Evolutionary conservation across 768 basidiomycete species (phyloP).

Genomic region (Kwoniella bestiolae): DNA sequence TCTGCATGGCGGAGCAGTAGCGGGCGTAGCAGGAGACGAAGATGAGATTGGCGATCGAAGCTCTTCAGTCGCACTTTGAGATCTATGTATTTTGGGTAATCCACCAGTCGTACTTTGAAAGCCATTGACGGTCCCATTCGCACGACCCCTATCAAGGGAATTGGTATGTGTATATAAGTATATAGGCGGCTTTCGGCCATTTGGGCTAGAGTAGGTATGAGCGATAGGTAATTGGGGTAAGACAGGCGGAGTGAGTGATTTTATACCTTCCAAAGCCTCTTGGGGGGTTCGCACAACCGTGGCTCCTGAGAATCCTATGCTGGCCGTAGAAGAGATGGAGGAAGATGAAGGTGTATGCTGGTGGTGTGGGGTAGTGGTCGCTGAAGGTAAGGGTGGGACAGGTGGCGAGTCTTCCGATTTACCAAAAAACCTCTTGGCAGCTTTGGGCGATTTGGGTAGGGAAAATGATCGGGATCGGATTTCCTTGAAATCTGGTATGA

Average conservation of each 20-base stretch:
- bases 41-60: neutral
- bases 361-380: neutral
- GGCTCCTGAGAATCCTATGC: slow-evolving; percentile 10
- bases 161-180: neutral
- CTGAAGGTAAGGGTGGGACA: slow-evolving; percentile 15
- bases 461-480: slow-evolving; percentile 7
- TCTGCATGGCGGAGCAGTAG: slow-evolving; percentile 1
- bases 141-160: neutral
- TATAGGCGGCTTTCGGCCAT: neutral
- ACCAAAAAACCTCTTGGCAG: slow-evolving; percentile 29
- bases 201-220: neutral
- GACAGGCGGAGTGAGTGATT: slow-evolving; percentile 5
- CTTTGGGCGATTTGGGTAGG: slow-evolving; percentile 31
- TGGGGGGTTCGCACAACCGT: slow-evolving; percentile 21
- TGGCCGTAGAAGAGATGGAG: neutral
- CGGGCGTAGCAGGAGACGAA: slow-evolving; percentile 3
- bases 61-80: neutral
- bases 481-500: slow-evolving; percentile 25
- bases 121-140: neutral
- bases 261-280: slow-evolving; percentile 20
- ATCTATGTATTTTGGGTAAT: slow-evolving; percentile 6
- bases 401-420: slow-evolving; percentile 17
- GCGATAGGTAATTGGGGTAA: slow-evolving; percentile 1
- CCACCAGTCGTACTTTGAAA: neutral
- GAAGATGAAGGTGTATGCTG: slow-evolving; percentile 6